These are phyloP conservation scores for Waitea zeae DNA, from an alignment of 1,284 basidiomycete species.

Conservation along the genomic window DNA sequence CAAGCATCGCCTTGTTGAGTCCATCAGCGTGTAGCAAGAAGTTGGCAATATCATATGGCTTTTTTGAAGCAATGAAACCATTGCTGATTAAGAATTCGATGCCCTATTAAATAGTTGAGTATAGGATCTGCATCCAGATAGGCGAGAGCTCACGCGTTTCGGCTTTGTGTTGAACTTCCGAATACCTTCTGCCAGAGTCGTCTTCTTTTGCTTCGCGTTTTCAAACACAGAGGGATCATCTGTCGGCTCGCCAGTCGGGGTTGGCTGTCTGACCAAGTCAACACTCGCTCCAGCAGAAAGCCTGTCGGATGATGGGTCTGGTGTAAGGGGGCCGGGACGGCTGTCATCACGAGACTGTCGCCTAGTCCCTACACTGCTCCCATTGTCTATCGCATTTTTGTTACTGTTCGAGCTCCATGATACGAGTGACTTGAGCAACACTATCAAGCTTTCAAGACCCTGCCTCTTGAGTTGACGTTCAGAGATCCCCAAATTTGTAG, in stretches of 20 bases:
- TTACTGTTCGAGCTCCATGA: constrained; percentile 64
- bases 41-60: constrained; percentile 69
- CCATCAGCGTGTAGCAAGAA: constrained; percentile 90
- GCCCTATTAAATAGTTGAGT: constrained; percentile 33
- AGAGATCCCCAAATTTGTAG: constrained; percentile 46
- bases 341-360: constrained; percentile 35
- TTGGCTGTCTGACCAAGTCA: constrained; percentile 42
- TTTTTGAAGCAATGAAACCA: constrained; percentile 70
- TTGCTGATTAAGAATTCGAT: constrained; percentile 80
- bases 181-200: constrained; percentile 86
- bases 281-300: constrained; percentile 24
- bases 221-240: constrained; percentile 94
- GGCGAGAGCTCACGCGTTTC: constrained; percentile 42
- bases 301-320: constrained; percentile 33
- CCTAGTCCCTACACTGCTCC: constrained; percentile 22
- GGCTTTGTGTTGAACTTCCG: constrained; percentile 99
- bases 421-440: constrained; percentile 77
- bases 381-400: constrained; percentile 28
- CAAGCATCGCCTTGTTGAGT: constrained; percentile 89
- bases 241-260: constrained; percentile 55
- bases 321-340: constrained; percentile 28
- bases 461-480: constrained; percentile 79
- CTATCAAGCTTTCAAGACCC: constrained; percentile 78
- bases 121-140: constrained; percentile 3
- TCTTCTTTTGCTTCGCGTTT: constrained; percentile 95